Conservation (phyloP, 805 yeast species). For the Scheffersomyces spartinae region DNA sequence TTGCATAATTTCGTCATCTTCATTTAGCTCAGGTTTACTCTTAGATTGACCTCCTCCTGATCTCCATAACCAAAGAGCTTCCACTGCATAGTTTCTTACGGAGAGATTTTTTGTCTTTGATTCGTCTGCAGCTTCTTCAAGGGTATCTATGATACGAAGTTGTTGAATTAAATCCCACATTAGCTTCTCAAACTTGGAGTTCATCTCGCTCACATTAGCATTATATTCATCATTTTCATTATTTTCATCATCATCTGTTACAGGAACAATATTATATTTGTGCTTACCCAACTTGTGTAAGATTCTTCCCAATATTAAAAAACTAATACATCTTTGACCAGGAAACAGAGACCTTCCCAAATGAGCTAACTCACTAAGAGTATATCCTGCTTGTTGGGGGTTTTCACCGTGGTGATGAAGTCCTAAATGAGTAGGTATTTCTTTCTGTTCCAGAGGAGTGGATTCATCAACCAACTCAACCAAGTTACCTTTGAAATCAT, state of each 20-base stretch:
- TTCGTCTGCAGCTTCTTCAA: slow-evolving; percentile 63
- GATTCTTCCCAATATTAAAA: slow-evolving; percentile 79
- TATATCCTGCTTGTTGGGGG: slow-evolving; percentile 88
- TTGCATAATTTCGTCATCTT: too few species aligned
- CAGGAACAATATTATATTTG: slow-evolving; percentile 42
- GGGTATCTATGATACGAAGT: slow-evolving; percentile 49
- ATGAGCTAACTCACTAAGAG: slow-evolving; percentile 71
- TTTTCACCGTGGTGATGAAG: slow-evolving; percentile 86
- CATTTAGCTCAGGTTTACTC: too few species aligned
- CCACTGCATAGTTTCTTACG: slow-evolving; percentile 74
- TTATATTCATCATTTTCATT: slow-evolving; percentile 24
- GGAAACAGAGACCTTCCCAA: slow-evolving; percentile 68
- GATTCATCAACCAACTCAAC: slow-evolving; percentile 33
- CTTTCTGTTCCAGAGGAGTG: slow-evolving; percentile 6
- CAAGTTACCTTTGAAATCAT: slow-evolving; percentile 78
- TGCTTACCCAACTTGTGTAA: slow-evolving; percentile 66
- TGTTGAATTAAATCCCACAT: slow-evolving; percentile 66
- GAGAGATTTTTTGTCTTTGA: slow-evolving; percentile 50
- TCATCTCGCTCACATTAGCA: slow-evolving; percentile 20
- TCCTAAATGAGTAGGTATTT: slow-evolving; percentile 49
- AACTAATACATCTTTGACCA: slow-evolving; percentile 79
- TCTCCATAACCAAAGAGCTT: slow-evolving; percentile 86
- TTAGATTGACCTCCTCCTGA: slow-evolving; percentile 42
- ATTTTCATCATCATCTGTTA: slow-evolving; percentile 18
- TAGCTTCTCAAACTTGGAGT: slow-evolving; percentile 32